These are phyloP conservation scores for Phytophthora pini DNA, from an alignment of 352 stramenopile genomes.

Conservation along the genomic window DNA sequence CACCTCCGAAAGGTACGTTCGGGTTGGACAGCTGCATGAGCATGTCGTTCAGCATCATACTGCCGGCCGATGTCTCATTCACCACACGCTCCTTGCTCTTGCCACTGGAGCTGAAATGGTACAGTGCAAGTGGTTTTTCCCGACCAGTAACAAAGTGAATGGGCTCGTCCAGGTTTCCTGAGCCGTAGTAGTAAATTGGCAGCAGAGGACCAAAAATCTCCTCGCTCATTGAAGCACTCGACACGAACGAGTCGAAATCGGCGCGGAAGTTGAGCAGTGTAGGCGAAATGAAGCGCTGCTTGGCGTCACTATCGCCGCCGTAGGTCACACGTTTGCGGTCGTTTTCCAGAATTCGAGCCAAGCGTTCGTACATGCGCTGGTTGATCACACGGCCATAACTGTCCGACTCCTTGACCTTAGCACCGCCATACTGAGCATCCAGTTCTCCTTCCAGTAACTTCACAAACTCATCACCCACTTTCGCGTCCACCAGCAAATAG, in stretches of 20 bases:
- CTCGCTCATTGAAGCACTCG: slow-evolving; percentile 80
- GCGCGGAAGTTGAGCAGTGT: slow-evolving; percentile 90
- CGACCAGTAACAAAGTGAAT: slow-evolving; percentile 46
- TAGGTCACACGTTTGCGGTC: slow-evolving; percentile 60
- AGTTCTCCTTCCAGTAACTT: slow-evolving; percentile 43
- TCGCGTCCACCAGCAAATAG: slow-evolving; percentile 91
- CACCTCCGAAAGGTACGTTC: slow-evolving; percentile 78
- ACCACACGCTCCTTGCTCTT: slow-evolving; percentile 49
- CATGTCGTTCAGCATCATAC: slow-evolving; percentile 82
- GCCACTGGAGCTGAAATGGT: slow-evolving; percentile 74
- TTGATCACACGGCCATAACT: slow-evolving; percentile 80
- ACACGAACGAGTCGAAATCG: slow-evolving; percentile 50
- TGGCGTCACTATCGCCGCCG: slow-evolving; percentile 66
- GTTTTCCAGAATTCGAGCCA: slow-evolving; percentile 42
- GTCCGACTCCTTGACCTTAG: slow-evolving; percentile 46
- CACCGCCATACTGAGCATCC: slow-evolving; percentile 57
- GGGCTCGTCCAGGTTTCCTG: slow-evolving; percentile 37
- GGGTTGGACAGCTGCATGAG: slow-evolving; percentile 75
- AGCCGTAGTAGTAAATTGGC: slow-evolving; percentile 87
- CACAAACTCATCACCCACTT: slow-evolving; percentile 73
- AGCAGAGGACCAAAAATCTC: slow-evolving; percentile 97
- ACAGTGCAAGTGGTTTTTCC: slow-evolving; percentile 88
- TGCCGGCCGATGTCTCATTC: slow-evolving; percentile 63
- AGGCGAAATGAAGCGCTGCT: slow-evolving; percentile 83
- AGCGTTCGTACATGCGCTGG: slow-evolving; percentile 62